Conservation (phyloP, 352 stramenopile species). For the Phytophthora kernoviae region DNA sequence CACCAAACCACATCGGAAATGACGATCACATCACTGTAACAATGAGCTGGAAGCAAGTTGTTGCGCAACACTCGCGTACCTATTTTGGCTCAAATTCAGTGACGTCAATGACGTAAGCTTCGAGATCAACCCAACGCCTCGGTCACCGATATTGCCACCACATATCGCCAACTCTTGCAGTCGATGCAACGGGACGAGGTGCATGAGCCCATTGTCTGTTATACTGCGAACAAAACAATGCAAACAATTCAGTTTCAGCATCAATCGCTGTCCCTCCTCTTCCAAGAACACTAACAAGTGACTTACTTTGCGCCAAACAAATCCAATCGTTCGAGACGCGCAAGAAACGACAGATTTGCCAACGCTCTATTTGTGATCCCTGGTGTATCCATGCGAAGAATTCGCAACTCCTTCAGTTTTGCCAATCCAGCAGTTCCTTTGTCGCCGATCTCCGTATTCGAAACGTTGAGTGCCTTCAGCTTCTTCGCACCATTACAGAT, state of each 20-base stretch:
- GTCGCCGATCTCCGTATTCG: constrained; percentile 75
- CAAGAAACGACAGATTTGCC: constrained; percentile 55
- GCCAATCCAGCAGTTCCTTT: constrained; percentile 49
- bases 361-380: constrained; percentile 72
- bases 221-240: constrained; percentile 37
- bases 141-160: constrained; percentile 67
- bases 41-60: background rate
- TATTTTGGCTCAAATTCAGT: constrained; percentile 87
- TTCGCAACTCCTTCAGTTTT: constrained; percentile 56
- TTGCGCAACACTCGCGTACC: constrained; percentile 21
- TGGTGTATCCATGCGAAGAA: constrained; percentile 66
- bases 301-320: constrained; percentile 77
- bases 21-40: background rate
- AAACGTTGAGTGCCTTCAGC: constrained; percentile 67
- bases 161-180: constrained; percentile 74
- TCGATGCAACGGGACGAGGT: constrained; percentile 53
- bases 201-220: constrained; percentile 70
- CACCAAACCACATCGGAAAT: background rate
- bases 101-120: constrained; percentile 72
- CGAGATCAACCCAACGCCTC: constrained; percentile 75
- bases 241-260: constrained; percentile 3
- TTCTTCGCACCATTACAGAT: constrained; percentile 56
- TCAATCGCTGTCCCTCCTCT: background rate
- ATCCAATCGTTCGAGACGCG: constrained; percentile 61
- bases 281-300: background rate